Conservation (phyloP, 2,329 filamentous ascomycete genomes). For the Phoma sp. region DNA sequence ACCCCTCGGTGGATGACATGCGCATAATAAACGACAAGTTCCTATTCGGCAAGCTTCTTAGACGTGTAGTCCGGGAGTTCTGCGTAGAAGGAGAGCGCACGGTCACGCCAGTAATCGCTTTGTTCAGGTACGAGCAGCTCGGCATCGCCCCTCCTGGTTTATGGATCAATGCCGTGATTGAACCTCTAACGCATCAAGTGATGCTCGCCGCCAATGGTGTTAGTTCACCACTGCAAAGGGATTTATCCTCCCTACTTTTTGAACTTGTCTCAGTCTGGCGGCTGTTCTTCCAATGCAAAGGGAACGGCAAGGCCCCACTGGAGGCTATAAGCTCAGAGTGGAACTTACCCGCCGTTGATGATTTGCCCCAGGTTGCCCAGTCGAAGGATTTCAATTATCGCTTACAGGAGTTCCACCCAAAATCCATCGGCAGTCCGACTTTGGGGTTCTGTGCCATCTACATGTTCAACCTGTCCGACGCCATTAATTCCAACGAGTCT, state of each 20-base stretch:
- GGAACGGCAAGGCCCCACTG: constrained; percentile 19
- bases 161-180: constrained; percentile 31
- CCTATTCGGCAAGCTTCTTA: constrained; percentile 35
- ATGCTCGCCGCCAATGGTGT: constrained; percentile 24
- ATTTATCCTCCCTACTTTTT: constrained; percentile 28
- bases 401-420: constrained; percentile 36
- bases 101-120: constrained; percentile 32
- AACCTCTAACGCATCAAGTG: constrained; percentile 33
- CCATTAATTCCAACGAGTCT: constrained; percentile 22
- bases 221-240: constrained; percentile 8
- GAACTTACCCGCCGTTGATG: constrained; percentile 29
- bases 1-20: constrained; percentile 31
- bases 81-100: constrained; percentile 14
- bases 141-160: constrained; percentile 31
- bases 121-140: constrained; percentile 42
- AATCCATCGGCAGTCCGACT: constrained; percentile 18
- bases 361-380: constrained; percentile 14
- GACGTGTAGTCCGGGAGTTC: constrained; percentile 24
- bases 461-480: constrained; percentile 39
- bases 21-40: constrained; percentile 22
- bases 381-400: constrained; percentile 29
- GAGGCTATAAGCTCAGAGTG: constrained; percentile 34
- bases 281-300: constrained; percentile 44
- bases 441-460: constrained; percentile 42
- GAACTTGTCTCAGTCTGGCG: constrained; percentile 46